Base-by-base conservation (phyloP, 2,329 filamentous ascomycete genomes). In the Huntiella savannae region DNA sequence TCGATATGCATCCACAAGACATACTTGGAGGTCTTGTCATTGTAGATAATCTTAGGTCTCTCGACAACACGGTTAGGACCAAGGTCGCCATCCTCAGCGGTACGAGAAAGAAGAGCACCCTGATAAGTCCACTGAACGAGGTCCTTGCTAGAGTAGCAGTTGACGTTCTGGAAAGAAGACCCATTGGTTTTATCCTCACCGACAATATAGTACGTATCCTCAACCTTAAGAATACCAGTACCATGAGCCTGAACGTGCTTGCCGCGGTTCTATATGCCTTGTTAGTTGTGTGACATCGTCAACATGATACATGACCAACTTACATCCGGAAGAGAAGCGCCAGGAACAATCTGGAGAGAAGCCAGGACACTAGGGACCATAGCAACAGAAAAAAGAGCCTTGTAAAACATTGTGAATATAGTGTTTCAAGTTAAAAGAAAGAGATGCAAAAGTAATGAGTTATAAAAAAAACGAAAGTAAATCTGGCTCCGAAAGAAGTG, bases 1-100 rank as follows among this genome's bases (percentile, higher is more conserved):
- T 82, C 77, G 42, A 80, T 78, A 55, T 82, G 77, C 63, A 81
- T 66, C 63, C 73, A 81, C 57, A 82, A 60, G n/a, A 82, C 76
- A 57, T 77, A 82, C 52, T 75, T 73, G 4, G 58, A 54, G 0
- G 76, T 80, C n/a, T 62, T 60, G 11, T 74, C 70, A 52, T 82
- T 82, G 61, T 73, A 79, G 4, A 82, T 68, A 3, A 82, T 69
- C 59, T 82, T 81, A 2, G 78, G 78, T 15, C 78, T 62, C 58
- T 82, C 77, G 2, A 82, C 70, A 8, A 82, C 66, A 2, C 76
- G 68, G 50, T 66, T 66, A 0, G 74, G 73, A 0, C 75, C 77
- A 0, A 79, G 62, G 50, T 80, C 76, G 0, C 66, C 72, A 1
- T 63, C 67, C 1, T 54, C 53, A 2, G 57, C 51, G 3, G 69